These are phyloP conservation scores for Saitozyma podzolica DNA, from an alignment of 768 basidiomycete genomes.

Conservation along the genomic window DNA sequence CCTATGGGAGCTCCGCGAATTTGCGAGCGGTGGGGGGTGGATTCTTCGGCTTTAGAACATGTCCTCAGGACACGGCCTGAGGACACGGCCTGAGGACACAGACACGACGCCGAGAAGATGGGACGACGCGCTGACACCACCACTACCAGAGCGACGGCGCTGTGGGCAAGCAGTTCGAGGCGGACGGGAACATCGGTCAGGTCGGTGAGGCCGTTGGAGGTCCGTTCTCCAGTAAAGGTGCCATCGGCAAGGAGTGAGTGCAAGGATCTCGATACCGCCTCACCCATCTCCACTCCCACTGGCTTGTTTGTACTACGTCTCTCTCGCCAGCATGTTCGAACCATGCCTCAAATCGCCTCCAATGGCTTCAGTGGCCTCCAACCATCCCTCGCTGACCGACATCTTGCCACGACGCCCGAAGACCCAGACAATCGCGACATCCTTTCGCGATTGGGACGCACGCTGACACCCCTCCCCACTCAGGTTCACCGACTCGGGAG, in stretches of 20 bases:
- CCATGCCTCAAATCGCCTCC: too few relatives aligned
- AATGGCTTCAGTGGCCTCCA: too few relatives aligned
- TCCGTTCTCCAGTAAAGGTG: conserved; percentile 36
- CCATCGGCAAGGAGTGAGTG: conserved; percentile 39
- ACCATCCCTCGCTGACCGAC: conserved; percentile 1
- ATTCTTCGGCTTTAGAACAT: too few relatives aligned
- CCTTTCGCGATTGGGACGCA: too few relatives aligned
- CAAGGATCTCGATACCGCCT: not conserved
- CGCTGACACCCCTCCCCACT: too few relatives aligned
- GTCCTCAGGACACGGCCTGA: too few relatives aligned
- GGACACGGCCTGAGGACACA: too few relatives aligned
- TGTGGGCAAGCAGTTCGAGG: conserved; percentile 34
- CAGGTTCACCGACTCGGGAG: conserved; percentile 27
- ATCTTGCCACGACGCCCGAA: too few relatives aligned
- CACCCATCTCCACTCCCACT: not conserved
- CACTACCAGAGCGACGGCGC: conserved; percentile 28
- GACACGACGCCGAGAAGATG: not conserved
- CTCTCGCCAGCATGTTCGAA: not conserved
- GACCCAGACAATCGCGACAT: too few relatives aligned
- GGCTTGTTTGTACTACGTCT: not conserved
- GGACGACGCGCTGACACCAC: not conserved
- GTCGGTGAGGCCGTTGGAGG: conserved; percentile 34
- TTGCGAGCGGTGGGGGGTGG: too few relatives aligned
- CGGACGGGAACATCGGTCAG: conserved; percentile 30
- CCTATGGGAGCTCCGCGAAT: too few relatives aligned